phyloP scores from a whole-genome alignment of 2,329 filamentous ascomycete genomes.

The Leptographium procerum region DNA sequence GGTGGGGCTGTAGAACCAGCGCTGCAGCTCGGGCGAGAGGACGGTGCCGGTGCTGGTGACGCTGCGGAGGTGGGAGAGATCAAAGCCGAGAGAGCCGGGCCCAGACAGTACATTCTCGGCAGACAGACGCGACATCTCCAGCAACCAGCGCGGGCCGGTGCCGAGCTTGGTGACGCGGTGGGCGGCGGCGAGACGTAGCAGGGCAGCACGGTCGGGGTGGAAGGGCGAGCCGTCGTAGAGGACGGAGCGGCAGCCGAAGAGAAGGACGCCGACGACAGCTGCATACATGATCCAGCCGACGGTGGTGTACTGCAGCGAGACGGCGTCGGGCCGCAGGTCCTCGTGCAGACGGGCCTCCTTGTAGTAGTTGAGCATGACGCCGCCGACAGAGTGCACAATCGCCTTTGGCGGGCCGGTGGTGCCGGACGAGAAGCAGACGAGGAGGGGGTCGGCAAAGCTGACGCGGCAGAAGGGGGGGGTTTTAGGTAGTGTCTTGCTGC shows the following conservation, averaged over 20 bases:
- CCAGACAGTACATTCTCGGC: no score
- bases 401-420: constrained; percentile 79
- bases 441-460: constrained; percentile 61
- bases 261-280: constrained; percentile 43
- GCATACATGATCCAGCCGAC: constrained; percentile 90
- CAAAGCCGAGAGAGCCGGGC: constrained; percentile 46
- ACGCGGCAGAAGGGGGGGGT: constrained; percentile 45
- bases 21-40: constrained; percentile 61
- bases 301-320: constrained; percentile 47
- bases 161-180: constrained; percentile 63
- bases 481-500: no score
- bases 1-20: constrained; percentile 66
- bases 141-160: constrained; percentile 64
- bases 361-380: constrained; percentile 39
- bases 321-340: constrained; percentile 24
- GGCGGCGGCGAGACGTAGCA: constrained; percentile 50
- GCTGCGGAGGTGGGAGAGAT: constrained; percentile 48
- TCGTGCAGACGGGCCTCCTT: constrained; percentile 51
- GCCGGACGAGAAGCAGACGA: constrained; percentile 69
- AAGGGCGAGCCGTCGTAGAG: constrained; percentile 83
- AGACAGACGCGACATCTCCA: constrained; percentile 51
- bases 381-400: constrained; percentile 68
- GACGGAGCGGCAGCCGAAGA: constrained; percentile 49
- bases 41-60: constrained; percentile 77
- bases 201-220: constrained; percentile 51